These are phyloP conservation scores for Daldinia vernicosa DNA, from an alignment of 495 filamentous ascomycete species.

Conservation along the genomic window DNA sequence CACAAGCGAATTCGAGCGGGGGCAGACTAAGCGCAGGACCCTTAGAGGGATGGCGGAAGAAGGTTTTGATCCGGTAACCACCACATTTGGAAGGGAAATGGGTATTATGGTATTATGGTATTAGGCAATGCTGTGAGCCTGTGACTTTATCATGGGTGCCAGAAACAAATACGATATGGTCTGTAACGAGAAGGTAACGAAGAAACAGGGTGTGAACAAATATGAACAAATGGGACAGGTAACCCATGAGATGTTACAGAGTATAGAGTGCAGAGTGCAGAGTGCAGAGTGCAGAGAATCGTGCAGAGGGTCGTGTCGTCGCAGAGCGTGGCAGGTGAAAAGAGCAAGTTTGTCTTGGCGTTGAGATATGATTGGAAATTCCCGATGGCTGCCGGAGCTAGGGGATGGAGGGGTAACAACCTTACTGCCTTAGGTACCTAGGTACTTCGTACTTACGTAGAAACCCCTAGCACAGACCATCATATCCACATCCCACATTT, in stretches of 20 bases:
- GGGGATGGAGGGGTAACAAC: conserved; percentile 11
- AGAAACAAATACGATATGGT: conserved; percentile 32
- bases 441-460: no score
- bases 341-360: conserved; percentile 28
- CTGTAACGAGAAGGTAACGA: conserved; percentile 47
- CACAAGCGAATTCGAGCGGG: conserved; percentile 16
- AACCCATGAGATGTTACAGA: conserved; percentile 31
- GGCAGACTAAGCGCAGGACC: conserved; percentile 20
- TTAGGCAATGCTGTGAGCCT: conserved; percentile 37
- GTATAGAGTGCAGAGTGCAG: conserved; percentile 8
- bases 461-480: conserved; percentile 16
- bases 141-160: conserved; percentile 43
- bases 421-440: conserved; percentile 3
- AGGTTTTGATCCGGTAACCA: conserved; percentile 38
- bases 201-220: conserved; percentile 33
- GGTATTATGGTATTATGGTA: neutral
- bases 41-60: conserved; percentile 22
- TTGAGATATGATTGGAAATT: conserved; percentile 14
- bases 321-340: conserved; percentile 24
- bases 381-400: conserved; percentile 1
- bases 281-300: conserved; percentile 18
- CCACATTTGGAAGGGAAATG: conserved; percentile 25
- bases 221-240: conserved; percentile 30
- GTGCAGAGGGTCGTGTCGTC: conserved; percentile 9
- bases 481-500: conserved; percentile 4